Conservation (phyloP, 305 asterid species). For the Rubia balearica region DNA sequence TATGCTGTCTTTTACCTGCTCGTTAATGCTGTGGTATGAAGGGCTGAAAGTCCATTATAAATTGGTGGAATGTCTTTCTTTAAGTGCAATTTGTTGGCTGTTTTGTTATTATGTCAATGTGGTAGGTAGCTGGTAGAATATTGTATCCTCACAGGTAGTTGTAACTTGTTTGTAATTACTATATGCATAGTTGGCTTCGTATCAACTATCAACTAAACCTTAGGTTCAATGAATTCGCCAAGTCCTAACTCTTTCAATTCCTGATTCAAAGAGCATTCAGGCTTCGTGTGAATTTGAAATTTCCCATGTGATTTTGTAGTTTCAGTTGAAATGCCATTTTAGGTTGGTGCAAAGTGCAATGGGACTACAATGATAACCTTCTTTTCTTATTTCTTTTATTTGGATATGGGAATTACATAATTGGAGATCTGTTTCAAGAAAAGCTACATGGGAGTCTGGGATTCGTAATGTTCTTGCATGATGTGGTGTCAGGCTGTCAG, state of each 20-base stretch:
- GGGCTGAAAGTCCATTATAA: background rate
- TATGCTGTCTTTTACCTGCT: slow-evolving; percentile 3
- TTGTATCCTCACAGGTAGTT: background rate
- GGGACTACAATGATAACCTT: background rate
- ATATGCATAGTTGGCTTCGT: background rate
- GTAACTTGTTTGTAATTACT: background rate
- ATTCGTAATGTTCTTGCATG: background rate
- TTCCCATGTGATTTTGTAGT: background rate
- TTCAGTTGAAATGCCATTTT: background rate
- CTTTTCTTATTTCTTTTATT: background rate
- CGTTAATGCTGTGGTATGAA: background rate
- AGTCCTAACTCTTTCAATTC: background rate
- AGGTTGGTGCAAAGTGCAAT: background rate
- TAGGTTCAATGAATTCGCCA: background rate
- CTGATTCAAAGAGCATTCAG: background rate
- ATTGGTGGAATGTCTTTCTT: slow-evolving; percentile 5
- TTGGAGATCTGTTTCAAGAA: background rate
- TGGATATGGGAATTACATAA: background rate
- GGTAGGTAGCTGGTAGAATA: background rate
- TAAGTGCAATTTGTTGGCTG: slow-evolving; percentile 5
- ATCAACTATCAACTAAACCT: slow-evolving; percentile 7
- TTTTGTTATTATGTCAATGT: slow-evolving; percentile 4
- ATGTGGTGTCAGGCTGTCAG: slow-evolving; percentile 3
- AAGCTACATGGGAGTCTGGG: slow-evolving; percentile 1
- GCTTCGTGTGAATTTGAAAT: background rate